Evolutionary conservation across 768 basidiomycete species (phyloP).

Genomic region (Kwoniella botswanensis): DNA sequence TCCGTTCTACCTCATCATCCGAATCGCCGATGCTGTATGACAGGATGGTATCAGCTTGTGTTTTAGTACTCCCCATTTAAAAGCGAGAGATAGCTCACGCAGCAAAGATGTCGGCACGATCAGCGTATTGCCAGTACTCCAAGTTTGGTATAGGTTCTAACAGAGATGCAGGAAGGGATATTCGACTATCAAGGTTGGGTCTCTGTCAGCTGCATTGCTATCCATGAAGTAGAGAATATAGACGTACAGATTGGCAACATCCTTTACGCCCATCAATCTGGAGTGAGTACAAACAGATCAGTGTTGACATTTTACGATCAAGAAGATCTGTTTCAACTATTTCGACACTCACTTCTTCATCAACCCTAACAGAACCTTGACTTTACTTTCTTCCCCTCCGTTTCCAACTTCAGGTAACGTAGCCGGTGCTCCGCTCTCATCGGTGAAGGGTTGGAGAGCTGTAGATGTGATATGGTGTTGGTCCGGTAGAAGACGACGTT

Average conservation of each 20-base stretch:
- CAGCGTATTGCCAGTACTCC: constrained; percentile 94
- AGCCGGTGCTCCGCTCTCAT: constrained; percentile 52
- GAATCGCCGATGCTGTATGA: constrained; percentile 82
- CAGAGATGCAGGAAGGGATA: constrained; percentile 89
- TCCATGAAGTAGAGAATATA: background rate
- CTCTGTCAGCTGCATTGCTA: constrained; percentile 6
- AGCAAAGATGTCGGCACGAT: constrained; percentile 87
- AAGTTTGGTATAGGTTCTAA: constrained; percentile 94
- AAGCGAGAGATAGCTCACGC: constrained; percentile 66
- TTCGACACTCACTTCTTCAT: constrained; percentile 72
- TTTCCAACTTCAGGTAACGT: constrained; percentile 53
- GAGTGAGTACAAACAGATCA: background rate
- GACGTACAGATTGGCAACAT: constrained; percentile 70
- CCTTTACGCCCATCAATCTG: constrained; percentile 78
- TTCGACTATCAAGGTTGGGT: constrained; percentile 65
- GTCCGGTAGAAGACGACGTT: too few relatives aligned
- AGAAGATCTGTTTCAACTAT: background rate
- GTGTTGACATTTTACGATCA: background rate
- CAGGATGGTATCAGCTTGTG: background rate
- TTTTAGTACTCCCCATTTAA: background rate
- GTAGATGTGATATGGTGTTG: background rate
- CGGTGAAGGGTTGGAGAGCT: constrained; percentile 45
- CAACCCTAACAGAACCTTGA: constrained; percentile 90
- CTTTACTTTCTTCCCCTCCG: constrained; percentile 79
- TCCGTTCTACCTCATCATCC: constrained; percentile 87